A percentile compares a stretch with the other conserved stretches of the same genome.
phyloP scores from a whole-genome alignment of 2,329 filamentous ascomycete genomes.

The Hypoxylon sp. region DNA sequence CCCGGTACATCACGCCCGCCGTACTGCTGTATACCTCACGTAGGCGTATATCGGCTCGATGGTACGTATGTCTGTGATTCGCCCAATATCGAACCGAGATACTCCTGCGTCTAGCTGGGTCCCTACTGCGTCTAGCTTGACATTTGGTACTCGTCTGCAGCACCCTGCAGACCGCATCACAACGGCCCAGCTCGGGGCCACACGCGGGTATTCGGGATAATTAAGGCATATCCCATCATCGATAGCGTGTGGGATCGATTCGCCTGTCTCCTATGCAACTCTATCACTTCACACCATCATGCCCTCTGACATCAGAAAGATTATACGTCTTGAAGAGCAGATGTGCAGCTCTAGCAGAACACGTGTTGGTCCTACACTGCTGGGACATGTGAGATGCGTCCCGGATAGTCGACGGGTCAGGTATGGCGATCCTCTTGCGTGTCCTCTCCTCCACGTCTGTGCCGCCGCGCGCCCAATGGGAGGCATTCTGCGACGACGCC shows the following conservation, averaged over 20 bases:
- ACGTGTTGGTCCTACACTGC: slow-evolving; percentile 29
- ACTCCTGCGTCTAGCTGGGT: background rate
- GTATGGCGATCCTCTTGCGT: slow-evolving; percentile 25
- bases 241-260: slow-evolving; percentile 26
- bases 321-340: slow-evolving; percentile 15
- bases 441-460: slow-evolving; percentile 10
- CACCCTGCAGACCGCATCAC: slow-evolving; percentile 29
- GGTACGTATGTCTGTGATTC: slow-evolving; percentile 18
- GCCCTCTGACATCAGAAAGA: slow-evolving; percentile 34
- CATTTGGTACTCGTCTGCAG: slow-evolving; percentile 34
- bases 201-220: slow-evolving; percentile 34
- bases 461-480: slow-evolving; percentile 16
- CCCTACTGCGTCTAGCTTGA: slow-evolving; percentile 33
- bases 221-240: slow-evolving; percentile 20
- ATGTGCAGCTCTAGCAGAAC: slow-evolving; percentile 23
- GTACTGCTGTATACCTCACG: background rate
- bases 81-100: slow-evolving; percentile 21
- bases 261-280: slow-evolving; percentile 32
- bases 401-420: slow-evolving; percentile 15
- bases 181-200: slow-evolving; percentile 27
- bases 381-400: slow-evolving; percentile 29
- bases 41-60: background rate
- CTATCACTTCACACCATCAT: slow-evolving; percentile 30
- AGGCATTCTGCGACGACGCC: slow-evolving; percentile 6
- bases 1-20: slow-evolving; percentile 17